Conservation (phyloP, 2,329 filamentous ascomycete genomes). For the Huntiella abstrusa region DNA sequence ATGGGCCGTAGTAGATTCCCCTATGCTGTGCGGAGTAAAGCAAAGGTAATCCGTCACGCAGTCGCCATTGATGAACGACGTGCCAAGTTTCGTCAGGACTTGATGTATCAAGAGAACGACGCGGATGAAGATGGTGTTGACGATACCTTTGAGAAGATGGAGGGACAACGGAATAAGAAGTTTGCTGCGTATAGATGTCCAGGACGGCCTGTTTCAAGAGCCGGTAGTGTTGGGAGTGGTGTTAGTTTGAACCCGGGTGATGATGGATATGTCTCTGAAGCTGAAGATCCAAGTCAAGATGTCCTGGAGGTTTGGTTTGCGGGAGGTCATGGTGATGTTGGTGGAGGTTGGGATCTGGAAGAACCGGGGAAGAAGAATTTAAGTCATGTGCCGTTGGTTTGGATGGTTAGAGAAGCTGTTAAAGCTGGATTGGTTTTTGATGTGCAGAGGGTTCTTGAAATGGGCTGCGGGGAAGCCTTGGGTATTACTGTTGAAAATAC, state of each 20-base stretch:
- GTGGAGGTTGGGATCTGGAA: conserved; percentile 49
- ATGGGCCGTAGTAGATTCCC: conserved; percentile 67
- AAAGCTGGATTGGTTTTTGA: conserved; percentile 54
- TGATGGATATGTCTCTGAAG: conserved; percentile 24
- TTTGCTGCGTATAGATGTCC: conserved; percentile 15
- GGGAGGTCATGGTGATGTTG: conserved; percentile 61
- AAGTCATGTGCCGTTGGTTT: conserved; percentile 49
- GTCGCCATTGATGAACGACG: conserved; percentile 53
- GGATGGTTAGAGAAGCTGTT: conserved; percentile 45
- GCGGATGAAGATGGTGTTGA: conserved; percentile 10
- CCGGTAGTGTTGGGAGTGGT: background rate
- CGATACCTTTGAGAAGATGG: background rate
- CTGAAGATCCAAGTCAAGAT: conserved; percentile 38
- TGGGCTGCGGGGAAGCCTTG: conserved; percentile 36
- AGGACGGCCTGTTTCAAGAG: conserved; percentile 17
- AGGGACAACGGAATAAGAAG: background rate
- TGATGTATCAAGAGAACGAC: conserved; percentile 34
- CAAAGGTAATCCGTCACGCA: conserved; percentile 46
- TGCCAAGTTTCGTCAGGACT: conserved; percentile 52
- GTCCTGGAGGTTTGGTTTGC: conserved; percentile 69
- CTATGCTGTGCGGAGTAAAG: conserved; percentile 39
- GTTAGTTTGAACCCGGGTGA: background rate
- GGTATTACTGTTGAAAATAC: conserved; percentile 13
- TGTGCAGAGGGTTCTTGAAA: conserved; percentile 42
- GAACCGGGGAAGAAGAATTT: conserved; percentile 38